These are phyloP conservation scores for Hypholoma sublateritium DNA, from an alignment of 768 basidiomycete species.

Conservation along the genomic window DNA sequence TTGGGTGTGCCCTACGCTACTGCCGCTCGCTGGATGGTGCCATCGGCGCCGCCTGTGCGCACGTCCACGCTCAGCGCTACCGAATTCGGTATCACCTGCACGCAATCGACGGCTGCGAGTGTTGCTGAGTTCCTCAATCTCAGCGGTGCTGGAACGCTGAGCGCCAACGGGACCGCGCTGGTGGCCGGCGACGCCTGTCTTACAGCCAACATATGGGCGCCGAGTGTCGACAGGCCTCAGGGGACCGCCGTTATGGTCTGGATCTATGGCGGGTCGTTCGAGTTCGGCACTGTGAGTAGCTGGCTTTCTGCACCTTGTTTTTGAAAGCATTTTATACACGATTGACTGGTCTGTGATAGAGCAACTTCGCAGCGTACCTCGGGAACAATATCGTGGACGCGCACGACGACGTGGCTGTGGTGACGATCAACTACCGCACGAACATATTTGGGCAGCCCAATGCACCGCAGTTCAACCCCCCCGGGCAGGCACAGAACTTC, in stretches of 20 bases:
- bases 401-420: conserved; percentile 33
- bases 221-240: conserved; percentile 29
- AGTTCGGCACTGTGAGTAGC: conserved; percentile 33
- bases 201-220: conserved; percentile 39
- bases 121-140: conserved; percentile 25
- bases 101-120: conserved; percentile 21
- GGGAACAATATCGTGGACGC: conserved; percentile 32
- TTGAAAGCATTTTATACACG: background rate
- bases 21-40: conserved; percentile 33
- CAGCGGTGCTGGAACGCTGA: conserved; percentile 13
- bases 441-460: conserved; percentile 41
- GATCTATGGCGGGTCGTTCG: conserved; percentile 38
- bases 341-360: conserved; percentile 17
- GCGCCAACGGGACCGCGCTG: conserved; percentile 23
- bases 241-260: conserved; percentile 34
- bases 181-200: conserved; percentile 35
- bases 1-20: conserved; percentile 35
- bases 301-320: background rate
- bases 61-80: conserved; percentile 22
- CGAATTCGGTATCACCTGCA: conserved; percentile 29
- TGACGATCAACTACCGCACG: conserved; percentile 37
- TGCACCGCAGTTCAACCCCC: conserved; percentile 33
- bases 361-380: conserved; percentile 25
- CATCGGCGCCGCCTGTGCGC: conserved; percentile 21
- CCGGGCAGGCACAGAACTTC: conserved; percentile 32